Conservation (phyloP, 23 red algal species). For the Gracilaria gracilis region DNA sequence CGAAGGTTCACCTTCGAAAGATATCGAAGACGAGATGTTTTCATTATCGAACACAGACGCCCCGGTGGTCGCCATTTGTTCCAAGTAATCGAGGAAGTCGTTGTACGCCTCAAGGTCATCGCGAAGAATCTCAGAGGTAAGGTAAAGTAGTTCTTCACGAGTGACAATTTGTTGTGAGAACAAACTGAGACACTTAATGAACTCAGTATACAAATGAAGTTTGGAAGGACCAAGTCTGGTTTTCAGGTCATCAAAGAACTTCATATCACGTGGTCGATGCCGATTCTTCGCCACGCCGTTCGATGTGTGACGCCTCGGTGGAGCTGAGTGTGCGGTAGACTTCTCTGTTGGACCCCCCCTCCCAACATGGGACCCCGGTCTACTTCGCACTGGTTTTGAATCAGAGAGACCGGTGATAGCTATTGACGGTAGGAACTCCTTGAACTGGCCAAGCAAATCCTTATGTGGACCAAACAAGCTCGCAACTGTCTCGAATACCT, state of each 20-base stretch:
- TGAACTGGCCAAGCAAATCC: conserved; percentile 92
- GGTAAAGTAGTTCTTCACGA: conserved; percentile 74
- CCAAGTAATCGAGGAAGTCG: conserved; percentile 79
- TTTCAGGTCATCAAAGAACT: conserved; percentile 91
- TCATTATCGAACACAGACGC: conserved; percentile 34
- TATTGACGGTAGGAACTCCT: conserved; percentile 86
- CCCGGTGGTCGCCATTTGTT: conserved; percentile 33
- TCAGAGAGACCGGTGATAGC: conserved; percentile 24
- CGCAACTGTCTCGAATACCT: conserved; percentile 87
- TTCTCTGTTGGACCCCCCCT: conserved; percentile 18
- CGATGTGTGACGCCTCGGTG: conserved; percentile 10
- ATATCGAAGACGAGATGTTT: conserved; percentile 44
- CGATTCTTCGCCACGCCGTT: conserved; percentile 30
- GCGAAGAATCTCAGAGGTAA: conserved; percentile 81
- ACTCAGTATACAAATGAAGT: conserved; percentile 80
- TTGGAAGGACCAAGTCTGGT: conserved; percentile 79
- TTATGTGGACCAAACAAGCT: conserved; percentile 86
- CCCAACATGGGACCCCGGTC: conserved; percentile 3
- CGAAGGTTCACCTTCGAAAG: conserved; percentile 48
- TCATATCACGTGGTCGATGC: conserved; percentile 42
- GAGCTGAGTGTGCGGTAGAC: conserved; percentile 23
- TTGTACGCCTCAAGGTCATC: conserved; percentile 59
- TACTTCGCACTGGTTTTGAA: conserved; percentile 10
- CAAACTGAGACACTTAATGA: conserved; percentile 95
- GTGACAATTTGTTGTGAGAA: conserved; percentile 90